phyloP scores from a whole-genome alignment of 768 basidiomycete species.

The Basidioascus undulatus region DNA sequence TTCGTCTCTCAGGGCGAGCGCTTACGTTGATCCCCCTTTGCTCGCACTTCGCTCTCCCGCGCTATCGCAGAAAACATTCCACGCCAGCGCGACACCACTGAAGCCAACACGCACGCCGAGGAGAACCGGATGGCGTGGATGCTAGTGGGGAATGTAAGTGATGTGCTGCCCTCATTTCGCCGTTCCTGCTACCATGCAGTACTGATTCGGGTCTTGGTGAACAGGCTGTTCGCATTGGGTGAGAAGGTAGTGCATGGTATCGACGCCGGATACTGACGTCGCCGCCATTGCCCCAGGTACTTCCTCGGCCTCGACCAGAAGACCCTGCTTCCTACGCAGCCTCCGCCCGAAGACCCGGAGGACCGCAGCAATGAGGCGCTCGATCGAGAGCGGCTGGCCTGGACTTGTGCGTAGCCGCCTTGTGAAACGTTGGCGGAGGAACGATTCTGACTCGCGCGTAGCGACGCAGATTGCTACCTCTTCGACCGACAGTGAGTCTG shows the following conservation, averaged over 20 bases:
- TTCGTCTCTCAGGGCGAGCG: too few relatives aligned
- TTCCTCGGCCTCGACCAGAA: slow-evolving; percentile 6
- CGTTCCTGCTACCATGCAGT: too few relatives aligned
- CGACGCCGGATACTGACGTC: too few relatives aligned
- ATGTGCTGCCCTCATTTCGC: too few relatives aligned
- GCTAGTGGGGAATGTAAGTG: slow-evolving; percentile 6
- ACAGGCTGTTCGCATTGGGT: too few relatives aligned
- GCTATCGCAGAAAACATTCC: slow-evolving; percentile 12
- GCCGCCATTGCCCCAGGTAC: slow-evolving; percentile 4
- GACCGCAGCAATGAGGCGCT: slow-evolving; percentile 2
- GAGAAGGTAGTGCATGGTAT: too few relatives aligned
- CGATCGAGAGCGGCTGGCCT: slow-evolving; percentile 10
- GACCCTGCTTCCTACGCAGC: not conserved
- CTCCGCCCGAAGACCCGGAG: slow-evolving; percentile 1
- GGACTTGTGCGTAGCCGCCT: too few relatives aligned
- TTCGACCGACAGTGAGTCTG: slow-evolving; percentile 10
- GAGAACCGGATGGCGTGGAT: slow-evolving; percentile 7
- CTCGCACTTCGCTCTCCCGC: too few relatives aligned
- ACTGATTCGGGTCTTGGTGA: too few relatives aligned
- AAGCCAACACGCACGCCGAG: slow-evolving; percentile 1
- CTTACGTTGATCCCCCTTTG: too few relatives aligned
- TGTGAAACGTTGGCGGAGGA: not conserved
- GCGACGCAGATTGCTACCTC: slow-evolving; percentile 6
- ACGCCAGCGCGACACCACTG: not conserved
- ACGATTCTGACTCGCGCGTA: not conserved